A percentile compares a stretch with the other conserved stretches of the same genome.
Evolutionary conservation across 805 yeast species (phyloP).

Genomic region (Candida broadrunensis): DNA sequence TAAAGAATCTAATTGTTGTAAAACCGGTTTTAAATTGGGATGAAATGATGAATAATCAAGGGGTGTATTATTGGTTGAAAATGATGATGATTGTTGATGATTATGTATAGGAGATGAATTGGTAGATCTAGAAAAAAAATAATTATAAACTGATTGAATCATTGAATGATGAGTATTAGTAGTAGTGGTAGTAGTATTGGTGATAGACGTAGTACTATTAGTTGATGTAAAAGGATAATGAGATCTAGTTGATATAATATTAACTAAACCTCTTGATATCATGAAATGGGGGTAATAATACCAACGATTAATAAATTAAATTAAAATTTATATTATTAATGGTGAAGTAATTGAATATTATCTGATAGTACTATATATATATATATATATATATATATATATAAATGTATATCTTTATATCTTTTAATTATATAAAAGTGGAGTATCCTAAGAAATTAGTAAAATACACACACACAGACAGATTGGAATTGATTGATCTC

Average conservation of each 20-base stretch:
- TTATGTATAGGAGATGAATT: neutral
- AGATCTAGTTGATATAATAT: neutral
- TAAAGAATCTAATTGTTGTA: constrained; percentile 55
- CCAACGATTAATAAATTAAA: neutral
- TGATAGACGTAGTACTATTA: neutral
- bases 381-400: too few relatives aligned
- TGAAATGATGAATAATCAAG: constrained; percentile 29
- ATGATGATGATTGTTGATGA: constrained; percentile 7
- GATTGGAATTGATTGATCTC: too few relatives aligned
- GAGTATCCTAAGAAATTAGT: too few relatives aligned
- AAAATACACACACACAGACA: too few relatives aligned
- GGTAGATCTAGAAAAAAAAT: constrained; percentile 14
- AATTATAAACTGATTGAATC: constrained; percentile 25
- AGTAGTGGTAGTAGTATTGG: neutral
- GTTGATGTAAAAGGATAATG: neutral
- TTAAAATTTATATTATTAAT: too few relatives aligned
- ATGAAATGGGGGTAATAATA: neutral
- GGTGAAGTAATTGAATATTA: too few relatives aligned
- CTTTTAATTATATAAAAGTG: too few relatives aligned
- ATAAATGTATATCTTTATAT: too few relatives aligned
- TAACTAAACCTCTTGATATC: neutral
- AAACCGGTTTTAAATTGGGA: constrained; percentile 41
- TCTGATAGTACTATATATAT: too few relatives aligned
- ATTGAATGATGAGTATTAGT: constrained; percentile 8
- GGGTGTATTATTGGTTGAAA: constrained; percentile 27